A percentile compares a stretch with the other conserved stretches of the same genome.
These are phyloP conservation scores for Urostyla sp. DNA, from an alignment of 73 alveolate species.

Conservation along the genomic window DNA sequence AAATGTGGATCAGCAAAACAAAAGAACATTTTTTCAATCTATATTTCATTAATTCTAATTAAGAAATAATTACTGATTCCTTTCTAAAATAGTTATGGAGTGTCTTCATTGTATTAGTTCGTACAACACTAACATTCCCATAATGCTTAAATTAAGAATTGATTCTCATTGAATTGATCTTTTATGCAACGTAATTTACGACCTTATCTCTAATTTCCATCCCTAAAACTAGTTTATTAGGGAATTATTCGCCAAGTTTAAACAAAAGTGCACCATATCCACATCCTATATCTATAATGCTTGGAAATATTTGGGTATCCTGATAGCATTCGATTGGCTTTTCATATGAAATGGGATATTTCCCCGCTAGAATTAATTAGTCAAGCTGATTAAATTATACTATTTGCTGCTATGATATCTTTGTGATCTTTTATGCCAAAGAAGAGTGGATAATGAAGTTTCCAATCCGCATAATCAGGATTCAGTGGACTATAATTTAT, in stretches of 20 bases:
- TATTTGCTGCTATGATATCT: constrained; percentile 65
- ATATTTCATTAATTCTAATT: background rate
- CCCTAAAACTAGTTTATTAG: constrained; percentile 87
- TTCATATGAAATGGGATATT: constrained; percentile 54
- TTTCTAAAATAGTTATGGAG: constrained; percentile 64
- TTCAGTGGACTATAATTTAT: constrained; percentile 78
- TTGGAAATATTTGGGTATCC: constrained; percentile 60
- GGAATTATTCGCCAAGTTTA: constrained; percentile 85
- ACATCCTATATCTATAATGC: constrained; percentile 93
- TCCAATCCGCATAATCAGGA: constrained; percentile 93
- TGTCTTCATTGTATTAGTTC: constrained; percentile 93
- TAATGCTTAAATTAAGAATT: constrained; percentile 80
- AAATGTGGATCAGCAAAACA: constrained; percentile 99
- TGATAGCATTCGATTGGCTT: constrained; percentile 22
- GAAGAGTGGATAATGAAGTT: constrained; percentile 85
- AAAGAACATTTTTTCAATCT: constrained; percentile 90
- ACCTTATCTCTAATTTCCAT: constrained; percentile 98
- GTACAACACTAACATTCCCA: constrained; percentile 90
- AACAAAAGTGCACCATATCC: constrained; percentile 98
- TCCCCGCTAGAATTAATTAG: constrained; percentile 38
- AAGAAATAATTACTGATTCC: constrained; percentile 36
- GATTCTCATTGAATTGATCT: constrained; percentile 91
- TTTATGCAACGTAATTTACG: constrained; percentile 95
- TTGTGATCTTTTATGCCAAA: constrained; percentile 78
- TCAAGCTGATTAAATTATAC: background rate